Conservation (phyloP, 2,329 filamentous ascomycete genomes). For the Botrytis sinoallii region DNA sequence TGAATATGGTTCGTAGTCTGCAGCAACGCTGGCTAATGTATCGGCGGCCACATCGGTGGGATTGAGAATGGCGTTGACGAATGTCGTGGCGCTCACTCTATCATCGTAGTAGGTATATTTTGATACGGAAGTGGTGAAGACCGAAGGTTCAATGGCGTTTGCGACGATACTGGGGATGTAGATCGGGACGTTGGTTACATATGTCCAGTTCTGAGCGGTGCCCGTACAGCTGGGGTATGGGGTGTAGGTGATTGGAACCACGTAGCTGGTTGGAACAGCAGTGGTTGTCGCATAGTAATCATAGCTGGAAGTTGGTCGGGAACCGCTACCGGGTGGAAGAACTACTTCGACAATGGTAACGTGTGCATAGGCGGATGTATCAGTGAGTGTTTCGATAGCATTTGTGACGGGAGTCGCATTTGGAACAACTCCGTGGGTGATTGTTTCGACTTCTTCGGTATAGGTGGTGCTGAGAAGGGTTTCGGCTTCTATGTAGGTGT, state of each 20-base stretch:
- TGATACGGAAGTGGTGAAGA: background rate
- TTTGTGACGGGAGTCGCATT: background rate
- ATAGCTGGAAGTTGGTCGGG: background rate
- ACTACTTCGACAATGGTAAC: background rate
- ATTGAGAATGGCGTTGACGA: background rate
- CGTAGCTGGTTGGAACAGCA: background rate
- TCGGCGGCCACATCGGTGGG: background rate
- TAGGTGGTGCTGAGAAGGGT: background rate
- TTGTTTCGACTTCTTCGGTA: background rate
- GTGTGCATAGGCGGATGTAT: background rate
- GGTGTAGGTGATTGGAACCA: background rate
- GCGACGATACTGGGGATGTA: background rate
- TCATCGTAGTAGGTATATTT: background rate
- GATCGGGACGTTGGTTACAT: background rate
- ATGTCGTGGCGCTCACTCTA: background rate
- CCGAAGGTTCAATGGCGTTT: background rate
- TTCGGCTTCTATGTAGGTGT: slow-evolving; percentile 15
- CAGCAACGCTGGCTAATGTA: background rate
- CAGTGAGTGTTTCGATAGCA: background rate
- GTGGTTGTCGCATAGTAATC: background rate
- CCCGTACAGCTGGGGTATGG: background rate
- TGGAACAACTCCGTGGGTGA: background rate
- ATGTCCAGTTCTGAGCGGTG: background rate
- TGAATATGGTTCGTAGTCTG: background rate
- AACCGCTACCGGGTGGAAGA: background rate